Evolutionary conservation across 345 rosid species (phyloP), one percentile per base, ranked within the genome.

Genomic region (Salix brachista): DNA sequence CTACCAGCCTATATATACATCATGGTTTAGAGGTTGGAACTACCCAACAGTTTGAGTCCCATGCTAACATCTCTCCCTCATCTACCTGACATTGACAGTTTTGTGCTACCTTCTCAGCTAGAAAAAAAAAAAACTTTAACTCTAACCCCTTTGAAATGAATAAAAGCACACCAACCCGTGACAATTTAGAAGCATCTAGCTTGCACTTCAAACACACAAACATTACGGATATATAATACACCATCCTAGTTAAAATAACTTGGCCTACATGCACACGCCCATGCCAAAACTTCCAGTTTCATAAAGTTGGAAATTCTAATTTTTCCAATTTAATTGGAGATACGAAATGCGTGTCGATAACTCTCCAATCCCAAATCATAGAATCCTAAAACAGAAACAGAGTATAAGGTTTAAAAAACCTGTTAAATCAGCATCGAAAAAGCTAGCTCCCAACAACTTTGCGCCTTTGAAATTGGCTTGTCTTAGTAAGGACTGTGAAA

Each of bases 381-480:
- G 8, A 71, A 41, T 71, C 30, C 32, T 54, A n/a, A 23, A 25
- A 39, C 7, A 73, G 36, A 13, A 32, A 26, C 32, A 25, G 4
- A 23, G 4, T 17, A 61, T 37, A 32, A 32, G 56, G 58, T n/a
- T 56, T 4, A 19, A 76, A 32, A 76, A 69, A 90, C 97, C 97
- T 87, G 97, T 95, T 78, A 95, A 80, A 85, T 95, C 99, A 74
- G 98, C 94, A 85, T 95, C 97, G 60, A 93, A 91, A 91, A 93
- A 91, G 84, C 99, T 95, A 68, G 99, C 98, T 75, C 99, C 99
- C 42, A 91, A 81, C 81, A 95, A 83, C 81, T 93, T 93, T 8
- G 96, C 93, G 10, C 94, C 97, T 80, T 90, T 91, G 91, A 95
- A 93, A 79, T 88, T 95, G 70, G 96, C 94, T 84, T 93, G 97